Evolutionary conservation across 1,284 basidiomycete species (phyloP), one percentile per base, ranked within the genome.

Genomic region (Ceratobasidium sp.): DNA sequence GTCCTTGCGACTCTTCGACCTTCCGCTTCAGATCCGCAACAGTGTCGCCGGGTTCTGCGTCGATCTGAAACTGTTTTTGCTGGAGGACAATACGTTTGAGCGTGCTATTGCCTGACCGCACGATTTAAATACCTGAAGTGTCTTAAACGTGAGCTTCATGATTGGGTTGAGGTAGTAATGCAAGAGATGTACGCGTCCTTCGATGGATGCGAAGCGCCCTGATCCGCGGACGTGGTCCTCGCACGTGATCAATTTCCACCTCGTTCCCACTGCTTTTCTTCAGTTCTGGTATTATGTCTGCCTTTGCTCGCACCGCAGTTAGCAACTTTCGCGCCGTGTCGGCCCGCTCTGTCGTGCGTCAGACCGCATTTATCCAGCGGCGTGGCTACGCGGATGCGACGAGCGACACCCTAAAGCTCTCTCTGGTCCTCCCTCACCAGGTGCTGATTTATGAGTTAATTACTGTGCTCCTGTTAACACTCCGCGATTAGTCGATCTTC

Each of bases 141-240:
- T 98, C 87, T 98, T 98, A 83, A 98, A 88, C 30, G 95, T 97
- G 84, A 98, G 89, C 89, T 95, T 95, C 94, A 96, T 96, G 83
- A 83, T 90, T 46, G 85, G 71, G 62, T 64, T 44, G 41, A 77
- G 64, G 60, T 65, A 60, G 77, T 71, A 20, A 33, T 57, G 27
- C 44, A 20, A 33, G 67, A 64, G 67, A 68, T 68, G 75, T 77
- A 64, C 65, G 65, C 75, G 75, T 69, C 67, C 65, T 52, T 64
- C 27, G 52, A 54, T 76, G n/a, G 57, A 50, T 64, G 23, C 4
- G 12, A 69, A 69, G 54, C 67, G 75, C 65, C 54, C 38, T 77
- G 18, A 69, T 69, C 65, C 75, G 66, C 38, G 65, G 75, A 50
- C 30, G 16, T 38, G 4, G 57, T 44, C 30, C 48, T 14, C 18